Conservation (phyloP, 2,329 filamentous ascomycete species). For the Aulographum hederae region DNA sequence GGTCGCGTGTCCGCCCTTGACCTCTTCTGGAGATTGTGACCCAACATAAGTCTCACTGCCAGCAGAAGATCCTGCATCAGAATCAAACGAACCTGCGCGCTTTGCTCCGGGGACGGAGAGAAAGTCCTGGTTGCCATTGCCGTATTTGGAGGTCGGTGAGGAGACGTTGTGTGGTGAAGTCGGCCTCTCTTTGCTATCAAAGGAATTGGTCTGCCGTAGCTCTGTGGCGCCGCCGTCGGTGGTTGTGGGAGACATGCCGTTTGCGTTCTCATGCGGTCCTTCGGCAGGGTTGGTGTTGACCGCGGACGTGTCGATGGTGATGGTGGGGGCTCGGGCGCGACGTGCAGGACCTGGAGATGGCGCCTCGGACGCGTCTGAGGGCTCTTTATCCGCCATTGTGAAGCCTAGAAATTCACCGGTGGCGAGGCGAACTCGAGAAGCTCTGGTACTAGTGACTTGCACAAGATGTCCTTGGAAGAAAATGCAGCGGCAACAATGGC, state of each 20-base stretch:
- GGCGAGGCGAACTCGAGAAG: too few relatives aligned
- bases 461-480: too few relatives aligned
- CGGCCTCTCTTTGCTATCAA: constrained; percentile 45
- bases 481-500: too few relatives aligned
- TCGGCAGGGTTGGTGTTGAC: constrained; percentile 14
- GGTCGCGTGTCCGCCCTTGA: background rate
- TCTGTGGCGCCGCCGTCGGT: constrained; percentile 19
- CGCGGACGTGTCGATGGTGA: constrained; percentile 33
- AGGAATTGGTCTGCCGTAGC: constrained; percentile 36
- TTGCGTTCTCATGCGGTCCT: too few relatives aligned
- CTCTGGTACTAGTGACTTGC: too few relatives aligned
- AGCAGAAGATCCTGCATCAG: constrained; percentile 1
- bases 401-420: too few relatives aligned
- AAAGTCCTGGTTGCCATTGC: constrained; percentile 35
- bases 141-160: constrained; percentile 37
- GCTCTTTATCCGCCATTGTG: too few relatives aligned
- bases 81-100: constrained; percentile 45
- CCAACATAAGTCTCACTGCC: constrained; percentile 4
- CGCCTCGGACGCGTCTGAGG: too few relatives aligned
- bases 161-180: constrained; percentile 51
- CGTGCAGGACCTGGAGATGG: too few relatives aligned
- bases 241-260: too few relatives aligned
- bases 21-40: constrained; percentile 25
- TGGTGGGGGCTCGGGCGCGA: constrained; percentile 27
- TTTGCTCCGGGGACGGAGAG: constrained; percentile 44